A percentile compares a stretch with the other conserved stretches of the same genome.
These are phyloP conservation scores for Saccharomycopsis babjevae DNA, from an alignment of 805 yeast species.

Conservation along the genomic window DNA sequence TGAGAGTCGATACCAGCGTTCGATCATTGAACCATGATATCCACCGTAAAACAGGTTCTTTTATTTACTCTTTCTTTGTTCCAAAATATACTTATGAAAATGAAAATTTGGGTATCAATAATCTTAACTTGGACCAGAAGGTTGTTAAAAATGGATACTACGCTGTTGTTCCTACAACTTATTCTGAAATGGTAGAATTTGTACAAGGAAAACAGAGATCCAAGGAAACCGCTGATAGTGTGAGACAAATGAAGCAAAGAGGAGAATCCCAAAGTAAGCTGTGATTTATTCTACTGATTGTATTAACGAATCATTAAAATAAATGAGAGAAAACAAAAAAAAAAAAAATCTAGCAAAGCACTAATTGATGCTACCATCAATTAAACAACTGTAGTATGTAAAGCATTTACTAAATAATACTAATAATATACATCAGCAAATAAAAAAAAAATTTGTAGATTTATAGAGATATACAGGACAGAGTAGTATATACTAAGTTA, in stretches of 20 bases:
- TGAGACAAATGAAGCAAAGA: constrained; percentile 30
- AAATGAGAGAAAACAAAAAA: neutral
- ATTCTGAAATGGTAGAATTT: constrained; percentile 86
- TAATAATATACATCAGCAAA: too few species aligned
- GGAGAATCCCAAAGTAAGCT: neutral
- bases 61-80: constrained; percentile 82
- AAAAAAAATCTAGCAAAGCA: too few species aligned
- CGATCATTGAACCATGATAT: constrained; percentile 53
- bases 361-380: too few species aligned
- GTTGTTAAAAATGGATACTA: constrained; percentile 45
- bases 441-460: too few species aligned
- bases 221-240: constrained; percentile 65
- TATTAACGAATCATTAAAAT: neutral
- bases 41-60: constrained; percentile 70
- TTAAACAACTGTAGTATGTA: too few species aligned
- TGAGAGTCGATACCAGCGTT: constrained; percentile 76
- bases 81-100: constrained; percentile 40
- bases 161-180: constrained; percentile 77
- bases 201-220: constrained; percentile 89
- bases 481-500: too few species aligned
- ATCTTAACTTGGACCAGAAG: constrained; percentile 20
- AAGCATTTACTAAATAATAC: too few species aligned
- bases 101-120: constrained; percentile 21
- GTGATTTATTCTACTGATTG: too few species aligned
- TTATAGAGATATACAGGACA: too few species aligned